Conservation (phyloP, 169 alveolate species). For the Plasmodium adleri region DNA sequence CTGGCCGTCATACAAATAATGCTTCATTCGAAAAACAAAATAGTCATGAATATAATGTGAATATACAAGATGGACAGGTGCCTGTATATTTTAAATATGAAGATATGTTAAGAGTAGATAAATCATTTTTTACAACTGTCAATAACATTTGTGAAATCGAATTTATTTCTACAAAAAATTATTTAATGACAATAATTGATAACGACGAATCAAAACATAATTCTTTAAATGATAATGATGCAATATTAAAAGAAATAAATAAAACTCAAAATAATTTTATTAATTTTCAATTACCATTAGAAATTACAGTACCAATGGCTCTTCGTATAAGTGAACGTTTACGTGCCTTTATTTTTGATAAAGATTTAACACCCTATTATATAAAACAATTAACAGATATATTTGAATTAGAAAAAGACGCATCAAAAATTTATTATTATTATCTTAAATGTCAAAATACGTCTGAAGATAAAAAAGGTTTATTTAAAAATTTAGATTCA, state of each 20-base stretch:
- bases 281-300: slow-evolving; percentile 15
- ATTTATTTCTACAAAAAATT: slow-evolving; percentile 26
- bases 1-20: too few species aligned
- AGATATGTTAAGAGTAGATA: background rate
- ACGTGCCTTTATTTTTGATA: slow-evolving; percentile 5
- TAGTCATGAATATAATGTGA: too few species aligned
- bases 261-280: background rate
- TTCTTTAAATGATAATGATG: slow-evolving; percentile 5
- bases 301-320: slow-evolving; percentile 35
- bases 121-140: background rate
- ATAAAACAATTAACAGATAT: background rate
- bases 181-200: slow-evolving; percentile 5
- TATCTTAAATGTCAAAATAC: slow-evolving; percentile 8
- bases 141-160: background rate
- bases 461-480: slow-evolving; percentile 8
- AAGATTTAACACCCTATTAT: background rate
- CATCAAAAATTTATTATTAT: slow-evolving; percentile 9
- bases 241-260: slow-evolving; percentile 19
- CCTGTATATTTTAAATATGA: background rate
- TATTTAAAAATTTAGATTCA: slow-evolving; percentile 20
- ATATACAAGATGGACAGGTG: background rate
- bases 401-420: slow-evolving; percentile 21
- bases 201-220: slow-evolving; percentile 13
- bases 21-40: too few species aligned
- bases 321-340: slow-evolving; percentile 38